Evolutionary conservation across 768 basidiomycete genomes (phyloP), one percentile per base, ranked within the genome.

Genomic region (Termitomyces sp.): DNA sequence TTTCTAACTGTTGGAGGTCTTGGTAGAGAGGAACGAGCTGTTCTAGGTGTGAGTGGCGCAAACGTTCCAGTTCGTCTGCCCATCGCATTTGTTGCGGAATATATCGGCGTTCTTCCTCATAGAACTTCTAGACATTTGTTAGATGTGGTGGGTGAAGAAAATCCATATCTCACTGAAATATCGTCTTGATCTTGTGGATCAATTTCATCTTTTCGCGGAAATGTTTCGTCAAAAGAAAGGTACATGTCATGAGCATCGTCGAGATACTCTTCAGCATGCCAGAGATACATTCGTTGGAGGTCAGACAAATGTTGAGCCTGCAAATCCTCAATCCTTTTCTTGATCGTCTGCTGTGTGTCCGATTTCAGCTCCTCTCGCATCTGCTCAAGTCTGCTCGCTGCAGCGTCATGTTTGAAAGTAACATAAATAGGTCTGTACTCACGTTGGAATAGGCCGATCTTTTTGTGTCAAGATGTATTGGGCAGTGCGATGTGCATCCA

Each of bases 391-490:
- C 75, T 77, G 40, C 33, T 22, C 32, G 29, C 31, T 41, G 45
- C 23, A 29, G 40, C 22, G 42, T 40, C 47, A 41, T 12, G 29
- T 48, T 20, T 23, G 38, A 2, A 29, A 20, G 38, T 7, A 38
- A 12, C 33, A 36, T 9, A 16, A 11, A 22, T 5, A 18, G 29
- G 16, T 25, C 20, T 35, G 32, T 7, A 57, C 74, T 54, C 63
- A 79, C 80, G 70, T 66, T 43, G 77, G 75, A 9, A 78, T 67
- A 10, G 66, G 64, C 42, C 67, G 52, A 38, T 73, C 71, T 49
- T 72, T 76, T 50, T 71, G 68, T 9, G 70, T 70, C 22, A 81
- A 60, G 20, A 78, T 64, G 57, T 67, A 79, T 52, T 72, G 66
- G 0, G 75, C 76, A 22, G 64, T 56, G 7, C 73, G 66, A 42